A percentile compares a stretch with the other conserved stretches of the same genome.
phyloP scores from a whole-genome alignment of 805 yeast genomes.

The Teunomyces aglyptinius region DNA sequence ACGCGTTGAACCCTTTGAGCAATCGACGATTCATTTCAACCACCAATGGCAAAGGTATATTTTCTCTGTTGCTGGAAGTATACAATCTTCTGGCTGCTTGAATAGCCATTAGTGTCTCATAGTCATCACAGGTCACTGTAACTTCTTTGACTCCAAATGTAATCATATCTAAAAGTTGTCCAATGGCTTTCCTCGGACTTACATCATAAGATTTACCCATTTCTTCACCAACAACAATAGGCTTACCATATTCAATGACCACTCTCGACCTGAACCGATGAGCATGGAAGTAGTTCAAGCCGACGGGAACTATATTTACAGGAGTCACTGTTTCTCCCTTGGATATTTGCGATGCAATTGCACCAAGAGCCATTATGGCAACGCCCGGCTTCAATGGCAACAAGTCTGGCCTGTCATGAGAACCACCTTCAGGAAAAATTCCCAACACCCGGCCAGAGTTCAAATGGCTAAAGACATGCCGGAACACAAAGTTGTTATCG shows the following conservation, averaged over 20 bases:
- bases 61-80: conserved; percentile 31
- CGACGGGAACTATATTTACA: conserved; percentile 39
- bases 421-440: conserved; percentile 46
- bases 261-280: conserved; percentile 41
- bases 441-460: conserved; percentile 34
- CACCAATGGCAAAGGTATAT: conserved; percentile 40
- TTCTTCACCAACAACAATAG: conserved; percentile 31
- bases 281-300: conserved; percentile 43
- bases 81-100: conserved; percentile 43
- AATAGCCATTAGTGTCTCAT: conserved; percentile 41
- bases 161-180: conserved; percentile 25
- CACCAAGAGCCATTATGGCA: conserved; percentile 45
- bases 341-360: conserved; percentile 27
- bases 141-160: conserved; percentile 37
- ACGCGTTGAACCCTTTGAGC: conserved; percentile 34
- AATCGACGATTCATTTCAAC: conserved; percentile 42
- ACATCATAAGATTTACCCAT: conserved; percentile 28
- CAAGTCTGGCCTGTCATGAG: conserved; percentile 42
- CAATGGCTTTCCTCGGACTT: conserved; percentile 27
- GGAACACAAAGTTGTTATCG: conserved; percentile 36
- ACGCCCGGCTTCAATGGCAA: conserved; percentile 46
- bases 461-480: conserved; percentile 37
- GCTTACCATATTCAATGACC: conserved; percentile 43
- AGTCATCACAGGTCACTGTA: conserved; percentile 40
- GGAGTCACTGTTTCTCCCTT: conserved; percentile 16